Evolutionary conservation across 2,329 filamentous ascomycete species (phyloP).

Genomic region (Verticillium klebahnii): DNA sequence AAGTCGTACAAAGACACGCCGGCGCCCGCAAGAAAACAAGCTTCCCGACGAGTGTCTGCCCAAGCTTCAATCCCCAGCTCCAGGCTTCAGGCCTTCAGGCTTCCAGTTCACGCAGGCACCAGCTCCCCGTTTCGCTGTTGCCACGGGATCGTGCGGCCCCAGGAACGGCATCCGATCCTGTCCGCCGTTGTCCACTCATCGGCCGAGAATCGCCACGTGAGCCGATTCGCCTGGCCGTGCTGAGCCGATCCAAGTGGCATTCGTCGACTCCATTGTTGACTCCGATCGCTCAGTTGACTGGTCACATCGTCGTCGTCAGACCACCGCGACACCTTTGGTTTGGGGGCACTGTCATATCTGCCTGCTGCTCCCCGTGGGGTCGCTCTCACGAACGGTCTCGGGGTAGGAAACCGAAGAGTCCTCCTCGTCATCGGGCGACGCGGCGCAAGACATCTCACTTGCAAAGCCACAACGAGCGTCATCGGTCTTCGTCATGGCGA

Average conservation of each 20-base stretch:
- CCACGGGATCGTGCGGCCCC: not conserved
- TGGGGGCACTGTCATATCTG: not conserved
- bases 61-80: not conserved
- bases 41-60: not conserved
- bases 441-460: not conserved
- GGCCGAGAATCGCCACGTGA: not conserved
- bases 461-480: not conserved
- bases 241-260: not conserved
- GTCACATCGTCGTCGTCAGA: not conserved
- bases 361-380: not conserved
- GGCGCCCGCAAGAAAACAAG: not conserved
- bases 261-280: not conserved
- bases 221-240: too few species aligned
- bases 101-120: not conserved
- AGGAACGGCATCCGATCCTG: not conserved
- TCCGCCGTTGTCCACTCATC: not conserved
- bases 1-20: not conserved
- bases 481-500: not conserved
- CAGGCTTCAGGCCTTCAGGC: not conserved
- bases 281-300: not conserved
- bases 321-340: not conserved
- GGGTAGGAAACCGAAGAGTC: not conserved
- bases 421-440: not conserved
- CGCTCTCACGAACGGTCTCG: not conserved
- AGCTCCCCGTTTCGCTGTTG: not conserved